Evolutionary conservation across 768 basidiomycete genomes (phyloP).

Genomic region (Mycena leptocephala): DNA sequence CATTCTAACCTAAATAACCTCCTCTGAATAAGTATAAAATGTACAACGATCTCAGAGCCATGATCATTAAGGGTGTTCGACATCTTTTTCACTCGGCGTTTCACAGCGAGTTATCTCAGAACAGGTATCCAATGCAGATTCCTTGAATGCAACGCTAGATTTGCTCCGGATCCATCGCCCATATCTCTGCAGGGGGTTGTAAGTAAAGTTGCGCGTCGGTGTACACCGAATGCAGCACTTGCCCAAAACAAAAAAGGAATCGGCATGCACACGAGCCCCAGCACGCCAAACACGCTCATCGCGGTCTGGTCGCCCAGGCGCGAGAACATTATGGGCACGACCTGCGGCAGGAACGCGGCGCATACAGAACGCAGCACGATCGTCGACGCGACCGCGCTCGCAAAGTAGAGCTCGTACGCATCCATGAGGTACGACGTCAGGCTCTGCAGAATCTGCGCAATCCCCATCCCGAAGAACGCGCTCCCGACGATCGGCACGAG

Average conservation of each 20-base stretch:
- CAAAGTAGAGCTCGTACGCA: constrained; percentile 76
- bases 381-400: constrained; percentile 79
- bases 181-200: constrained; percentile 59
- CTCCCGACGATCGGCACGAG: constrained; percentile 79
- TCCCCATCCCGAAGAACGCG: constrained; percentile 76
- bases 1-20: constrained; percentile 11
- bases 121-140: constrained; percentile 35
- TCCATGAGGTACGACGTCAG: constrained; percentile 84
- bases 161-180: constrained; percentile 64
- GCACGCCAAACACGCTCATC: constrained; percentile 68
- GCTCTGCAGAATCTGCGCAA: constrained; percentile 76
- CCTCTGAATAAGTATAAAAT: constrained; percentile 21
- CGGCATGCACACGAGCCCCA: constrained; percentile 68
- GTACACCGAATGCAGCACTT: constrained; percentile 40
- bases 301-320: constrained; percentile 71
- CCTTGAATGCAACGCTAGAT: constrained; percentile 62
- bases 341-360: constrained; percentile 76
- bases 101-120: constrained; percentile 25
- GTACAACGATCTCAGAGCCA: background rate
- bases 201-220: constrained; percentile 11
- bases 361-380: constrained; percentile 77
- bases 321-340: constrained; percentile 68
- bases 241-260: constrained; percentile 73
- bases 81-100: constrained; percentile 30
- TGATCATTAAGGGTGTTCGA: constrained; percentile 21